phyloP scores from a whole-genome alignment of 164 flowering plant species.

The Nelumbo lutea region DNA sequence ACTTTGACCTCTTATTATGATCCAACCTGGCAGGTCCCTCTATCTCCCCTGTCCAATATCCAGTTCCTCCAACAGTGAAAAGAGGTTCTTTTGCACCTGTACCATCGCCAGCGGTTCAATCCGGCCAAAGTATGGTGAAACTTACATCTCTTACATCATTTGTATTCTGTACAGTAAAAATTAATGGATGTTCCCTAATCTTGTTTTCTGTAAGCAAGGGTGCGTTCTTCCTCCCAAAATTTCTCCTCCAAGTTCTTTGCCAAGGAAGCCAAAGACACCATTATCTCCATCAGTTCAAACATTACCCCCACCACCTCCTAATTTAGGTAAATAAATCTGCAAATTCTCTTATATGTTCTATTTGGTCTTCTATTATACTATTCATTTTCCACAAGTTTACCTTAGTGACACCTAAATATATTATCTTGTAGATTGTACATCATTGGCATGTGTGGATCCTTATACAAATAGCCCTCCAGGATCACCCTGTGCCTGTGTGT shows the following conservation, averaged over 20 bases:
- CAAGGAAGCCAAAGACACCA: conserved; percentile 30
- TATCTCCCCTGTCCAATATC: conserved; percentile 30
- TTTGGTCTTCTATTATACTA: neutral
- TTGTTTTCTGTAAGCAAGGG: conserved; percentile 21
- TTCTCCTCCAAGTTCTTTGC: conserved; percentile 31
- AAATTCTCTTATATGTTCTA: neutral
- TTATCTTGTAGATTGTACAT: conserved; percentile 51
- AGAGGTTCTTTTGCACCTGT: conserved; percentile 32
- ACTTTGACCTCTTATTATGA: conserved; percentile 10
- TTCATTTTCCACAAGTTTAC: neutral
- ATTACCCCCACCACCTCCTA: conserved; percentile 81
- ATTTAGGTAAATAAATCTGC: conserved; percentile 36
- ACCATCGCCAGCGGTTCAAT: conserved; percentile 30
- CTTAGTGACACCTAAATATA: conserved; percentile 3
- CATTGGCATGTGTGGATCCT: conserved; percentile 53
- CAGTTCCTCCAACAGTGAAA: conserved; percentile 28
- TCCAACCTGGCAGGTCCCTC: conserved; percentile 24
- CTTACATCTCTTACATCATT: neutral
- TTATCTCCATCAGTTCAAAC: conserved; percentile 31
- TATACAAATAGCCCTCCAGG: conserved; percentile 74
- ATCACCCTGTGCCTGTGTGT: conserved; percentile 72
- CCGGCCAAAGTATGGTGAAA: conserved; percentile 30
- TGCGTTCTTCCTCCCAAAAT: conserved; percentile 27
- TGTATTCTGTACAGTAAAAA: neutral
- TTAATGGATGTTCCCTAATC: neutral